These are phyloP conservation scores for Fusarium guadeloupense DNA, from an alignment of 2,329 filamentous ascomycete species.

Conservation along the genomic window DNA sequence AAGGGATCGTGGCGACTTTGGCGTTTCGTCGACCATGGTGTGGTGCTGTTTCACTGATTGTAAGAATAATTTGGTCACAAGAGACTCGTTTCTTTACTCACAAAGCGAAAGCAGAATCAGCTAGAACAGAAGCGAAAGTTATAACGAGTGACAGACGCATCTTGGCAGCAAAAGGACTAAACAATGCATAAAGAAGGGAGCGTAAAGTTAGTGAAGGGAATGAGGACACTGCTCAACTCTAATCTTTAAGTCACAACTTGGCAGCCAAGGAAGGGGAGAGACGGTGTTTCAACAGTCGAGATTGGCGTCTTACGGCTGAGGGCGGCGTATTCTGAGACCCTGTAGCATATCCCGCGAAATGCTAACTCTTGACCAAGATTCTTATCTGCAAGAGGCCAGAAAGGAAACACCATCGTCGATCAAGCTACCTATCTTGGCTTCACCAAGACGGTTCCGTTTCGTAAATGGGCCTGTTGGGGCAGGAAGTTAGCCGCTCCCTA, in stretches of 20 bases:
- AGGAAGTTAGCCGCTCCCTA: too few relatives aligned
- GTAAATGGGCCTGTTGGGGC: too few relatives aligned
- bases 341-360: too few relatives aligned
- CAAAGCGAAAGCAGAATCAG: slow-evolving; percentile 18
- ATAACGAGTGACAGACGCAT: slow-evolving; percentile 27
- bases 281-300: too few relatives aligned
- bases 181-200: background rate
- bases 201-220: background rate
- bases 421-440: too few relatives aligned
- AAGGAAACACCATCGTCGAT: too few relatives aligned
- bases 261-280: too few relatives aligned
- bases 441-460: too few relatives aligned
- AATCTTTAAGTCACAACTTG: background rate
- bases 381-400: too few relatives aligned
- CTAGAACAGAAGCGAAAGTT: slow-evolving; percentile 19
- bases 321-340: too few relatives aligned
- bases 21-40: background rate
- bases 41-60: background rate
- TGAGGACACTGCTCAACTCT: background rate
- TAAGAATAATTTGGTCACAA: background rate
- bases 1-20: slow-evolving; percentile 16
- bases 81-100: background rate
- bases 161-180: slow-evolving; percentile 1
- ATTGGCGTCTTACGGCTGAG: too few relatives aligned
- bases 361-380: too few relatives aligned